These are phyloP conservation scores for Rhinocladiella similis DNA, from an alignment of 2,329 filamentous ascomycete species.

Conservation along the genomic window DNA sequence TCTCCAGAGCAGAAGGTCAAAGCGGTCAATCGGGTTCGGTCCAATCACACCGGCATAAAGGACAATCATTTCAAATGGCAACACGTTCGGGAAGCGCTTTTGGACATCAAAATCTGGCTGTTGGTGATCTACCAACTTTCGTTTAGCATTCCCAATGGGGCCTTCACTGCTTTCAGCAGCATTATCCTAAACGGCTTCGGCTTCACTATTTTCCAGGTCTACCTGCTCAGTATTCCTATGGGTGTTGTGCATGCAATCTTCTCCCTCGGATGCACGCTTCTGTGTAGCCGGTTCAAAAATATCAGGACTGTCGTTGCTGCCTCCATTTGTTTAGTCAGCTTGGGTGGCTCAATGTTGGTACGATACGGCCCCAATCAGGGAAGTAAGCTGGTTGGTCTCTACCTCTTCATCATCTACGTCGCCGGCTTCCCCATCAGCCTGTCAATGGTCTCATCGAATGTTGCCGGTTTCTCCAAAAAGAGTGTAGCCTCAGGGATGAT, in stretches of 20 bases:
- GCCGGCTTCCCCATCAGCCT: constrained; percentile 39
- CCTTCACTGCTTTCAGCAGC: background rate
- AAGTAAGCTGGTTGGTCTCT: constrained; percentile 16
- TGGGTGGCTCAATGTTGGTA: constrained; percentile 10
- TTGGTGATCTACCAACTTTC: constrained; percentile 3
- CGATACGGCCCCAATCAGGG: constrained; percentile 15
- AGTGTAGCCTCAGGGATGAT: constrained; percentile 20
- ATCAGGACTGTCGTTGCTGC: constrained; percentile 1
- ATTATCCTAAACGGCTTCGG: constrained; percentile 10
- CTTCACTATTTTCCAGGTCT: constrained; percentile 5
- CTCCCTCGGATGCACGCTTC: background rate
- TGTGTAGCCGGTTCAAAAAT: too few relatives aligned
- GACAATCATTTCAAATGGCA: constrained; percentile 48
- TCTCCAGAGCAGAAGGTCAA: constrained; percentile 28
- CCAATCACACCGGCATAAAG: constrained; percentile 32
- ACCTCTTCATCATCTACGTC: constrained; percentile 39
- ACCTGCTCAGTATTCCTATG: constrained; percentile 9
- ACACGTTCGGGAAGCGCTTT: constrained; percentile 42
- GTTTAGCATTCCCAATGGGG: too few relatives aligned
- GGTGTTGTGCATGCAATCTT: constrained; percentile 9
- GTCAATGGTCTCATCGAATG: constrained; percentile 44
- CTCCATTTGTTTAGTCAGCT: constrained; percentile 7
- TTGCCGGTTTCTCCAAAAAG: constrained; percentile 39
- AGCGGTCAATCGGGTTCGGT: constrained; percentile 28
- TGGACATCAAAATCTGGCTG: constrained; percentile 27